Evolutionary conservation across 2,329 filamentous ascomycete species (phyloP), one percentile per base, ranked within the genome.

Genomic region (Rutstroemia sp.): DNA sequence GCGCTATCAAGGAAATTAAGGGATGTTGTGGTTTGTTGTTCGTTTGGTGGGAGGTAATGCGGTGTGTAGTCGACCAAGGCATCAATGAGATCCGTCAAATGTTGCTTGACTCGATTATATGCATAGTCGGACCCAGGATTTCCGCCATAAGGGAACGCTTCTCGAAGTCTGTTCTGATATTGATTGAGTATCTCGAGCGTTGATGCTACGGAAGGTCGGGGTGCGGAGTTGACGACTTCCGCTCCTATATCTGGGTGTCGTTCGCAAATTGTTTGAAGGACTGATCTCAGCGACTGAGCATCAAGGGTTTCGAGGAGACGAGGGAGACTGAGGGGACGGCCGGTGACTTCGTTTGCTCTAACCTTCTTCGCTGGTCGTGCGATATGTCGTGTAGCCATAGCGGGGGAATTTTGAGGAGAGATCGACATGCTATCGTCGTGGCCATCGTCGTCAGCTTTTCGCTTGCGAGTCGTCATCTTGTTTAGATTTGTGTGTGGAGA

Each of bases 271-370:
- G 88, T 86, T 70, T 92, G 89, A n/a, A 99, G 80, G 1, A 96
- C 85, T 38, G 83, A 84, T 64, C 92, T 86, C 67, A 99, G 80
- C 63, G 95, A 89, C 58, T 88, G 82, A 59, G 86, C 86, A 67
- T 95, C 90, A 46, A 99, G 82, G 0, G 94, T 97, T 74, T 99
- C 92, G 61, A 99, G 84, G n/a, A 99, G 81, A 67, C 94, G 86
- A 57, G 83, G 78, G 23, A 89, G 75, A 23, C 83, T 74, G 48
- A 90, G 76, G 48, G 85, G 83, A 58, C 84, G 77, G 42, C 85
- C 85, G 21, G 79, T 79, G 58, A 90, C 71, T 65, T 95, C 91
- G 64, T 85, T 79, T 14, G 76, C 75, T 66, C 83, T 76, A 45
- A 75, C 70, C 69, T 80, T 87, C 69, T 88, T 90, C 51, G 83